Percentiles rank a stretch among this genome's conserved stretches.
Conservation (phyloP, 768 basidiomycete species). For the Lentinula guzmanii region DNA sequence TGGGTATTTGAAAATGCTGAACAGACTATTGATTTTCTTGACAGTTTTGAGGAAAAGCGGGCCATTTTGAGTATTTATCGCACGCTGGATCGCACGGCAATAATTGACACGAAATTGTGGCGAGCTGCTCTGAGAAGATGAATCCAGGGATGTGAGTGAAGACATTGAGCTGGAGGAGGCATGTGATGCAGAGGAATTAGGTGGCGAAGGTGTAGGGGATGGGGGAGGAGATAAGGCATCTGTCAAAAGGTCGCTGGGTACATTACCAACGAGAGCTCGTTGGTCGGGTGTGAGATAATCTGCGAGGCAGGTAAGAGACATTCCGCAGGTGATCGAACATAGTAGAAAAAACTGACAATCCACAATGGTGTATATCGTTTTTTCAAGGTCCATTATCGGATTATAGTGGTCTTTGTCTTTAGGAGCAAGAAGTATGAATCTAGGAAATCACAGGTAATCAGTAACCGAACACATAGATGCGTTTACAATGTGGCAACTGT, state of each 20-base stretch:
- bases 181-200: slow-evolving; percentile 23
- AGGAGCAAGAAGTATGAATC: slow-evolving; percentile 73
- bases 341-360: slow-evolving; percentile 42
- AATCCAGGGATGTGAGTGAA: slow-evolving; percentile 4
- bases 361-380: slow-evolving; percentile 64
- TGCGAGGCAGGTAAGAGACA: slow-evolving; percentile 20
- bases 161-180: slow-evolving; percentile 7
- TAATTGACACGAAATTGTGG: slow-evolving; percentile 23
- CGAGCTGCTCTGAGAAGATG: slow-evolving; percentile 10
- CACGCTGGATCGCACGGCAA: slow-evolving; percentile 62
- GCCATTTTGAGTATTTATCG: slow-evolving; percentile 64
- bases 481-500: neutral
- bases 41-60: slow-evolving; percentile 66
- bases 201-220: slow-evolving; percentile 32
- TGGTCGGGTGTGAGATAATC: slow-evolving; percentile 66
- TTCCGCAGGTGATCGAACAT: neutral
- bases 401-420: slow-evolving; percentile 86
- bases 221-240: slow-evolving; percentile 31
- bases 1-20: slow-evolving; percentile 65
- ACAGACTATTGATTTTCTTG: slow-evolving; percentile 50
- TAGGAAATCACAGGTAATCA: slow-evolving; percentile 18
- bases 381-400: slow-evolving; percentile 76
- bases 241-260: slow-evolving; percentile 44
- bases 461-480: neutral
- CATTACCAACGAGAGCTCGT: slow-evolving; percentile 59